Conservation (phyloP, 371 early-diverging fungal species). For the Entomophthora muscae region DNA sequence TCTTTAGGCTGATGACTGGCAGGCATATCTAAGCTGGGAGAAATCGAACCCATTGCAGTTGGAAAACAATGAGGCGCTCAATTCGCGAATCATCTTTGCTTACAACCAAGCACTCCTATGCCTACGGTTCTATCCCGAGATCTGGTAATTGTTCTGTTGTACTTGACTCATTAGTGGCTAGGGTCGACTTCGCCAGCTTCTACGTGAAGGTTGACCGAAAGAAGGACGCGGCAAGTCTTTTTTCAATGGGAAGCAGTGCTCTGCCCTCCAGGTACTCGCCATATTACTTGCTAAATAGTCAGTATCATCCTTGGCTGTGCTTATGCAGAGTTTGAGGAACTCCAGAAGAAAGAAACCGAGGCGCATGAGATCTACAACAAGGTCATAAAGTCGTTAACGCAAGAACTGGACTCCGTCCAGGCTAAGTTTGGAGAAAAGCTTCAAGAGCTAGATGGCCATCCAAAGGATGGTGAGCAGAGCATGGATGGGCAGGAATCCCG, state of each 20-base stretch:
- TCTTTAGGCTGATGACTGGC: constrained; percentile 50
- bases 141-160: constrained; percentile 38
- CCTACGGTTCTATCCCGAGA: constrained; percentile 72
- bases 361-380: constrained; percentile 53
- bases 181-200: constrained; percentile 56
- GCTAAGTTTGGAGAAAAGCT: constrained; percentile 25
- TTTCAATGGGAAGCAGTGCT: constrained; percentile 52
- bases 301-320: constrained; percentile 50
- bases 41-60: constrained; percentile 65
- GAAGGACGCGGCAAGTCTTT: constrained; percentile 50
- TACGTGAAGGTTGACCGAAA: constrained; percentile 37
- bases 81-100: constrained; percentile 58
- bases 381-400: constrained; percentile 34
- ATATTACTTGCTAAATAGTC: neutral
- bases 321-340: constrained; percentile 72
- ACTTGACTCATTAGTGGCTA: constrained; percentile 14
- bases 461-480: constrained; percentile 11
- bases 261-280: constrained; percentile 45
- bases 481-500: constrained; percentile 18
- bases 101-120: constrained; percentile 73
- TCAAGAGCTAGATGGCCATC: constrained; percentile 10
- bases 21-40: constrained; percentile 81
- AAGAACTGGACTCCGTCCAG: constrained; percentile 27
- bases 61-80: constrained; percentile 34
- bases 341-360: constrained; percentile 39